phyloP scores from a whole-genome alignment of 306 rosid species.

The Inga laurina region DNA sequence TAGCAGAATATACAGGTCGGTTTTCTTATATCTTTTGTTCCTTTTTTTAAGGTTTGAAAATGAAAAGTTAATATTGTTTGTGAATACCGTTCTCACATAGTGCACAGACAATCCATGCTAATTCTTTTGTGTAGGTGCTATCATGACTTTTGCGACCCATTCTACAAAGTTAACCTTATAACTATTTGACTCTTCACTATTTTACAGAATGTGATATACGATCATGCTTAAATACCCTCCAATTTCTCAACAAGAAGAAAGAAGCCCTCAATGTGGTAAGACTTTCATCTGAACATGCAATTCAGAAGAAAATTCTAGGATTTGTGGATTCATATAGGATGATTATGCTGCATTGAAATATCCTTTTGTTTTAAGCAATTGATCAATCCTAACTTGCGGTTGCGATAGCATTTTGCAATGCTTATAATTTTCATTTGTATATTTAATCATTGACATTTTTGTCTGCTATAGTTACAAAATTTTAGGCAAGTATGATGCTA shows the following conservation, averaged over 20 bases:
- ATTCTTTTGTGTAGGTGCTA: constrained; percentile 8
- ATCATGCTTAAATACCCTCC: constrained; percentile 95
- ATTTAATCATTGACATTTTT: not conserved
- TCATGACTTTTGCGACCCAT: not conserved
- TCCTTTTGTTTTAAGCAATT: constrained; percentile 13
- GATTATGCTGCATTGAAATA: constrained; percentile 8
- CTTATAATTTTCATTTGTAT: not conserved
- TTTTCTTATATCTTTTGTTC: constrained; percentile 21
- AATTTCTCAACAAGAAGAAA: constrained; percentile 84
- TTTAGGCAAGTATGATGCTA: constrained; percentile 14
- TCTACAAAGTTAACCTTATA: constrained; percentile 20
- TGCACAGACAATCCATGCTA: not conserved
- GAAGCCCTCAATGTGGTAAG: constrained; percentile 82
- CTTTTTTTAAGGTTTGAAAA: constrained; percentile 21
- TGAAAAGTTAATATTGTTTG: constrained; percentile 17
- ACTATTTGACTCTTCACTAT: constrained; percentile 29
- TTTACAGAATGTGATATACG: constrained; percentile 92
- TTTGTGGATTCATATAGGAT: constrained; percentile 14
- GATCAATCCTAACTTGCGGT: not conserved
- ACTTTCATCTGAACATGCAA: constrained; percentile 13
- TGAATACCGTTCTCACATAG: not conserved
- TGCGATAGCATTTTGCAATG: constrained; percentile 13
- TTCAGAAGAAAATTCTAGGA: constrained; percentile 9
- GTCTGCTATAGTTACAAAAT: constrained; percentile 8
- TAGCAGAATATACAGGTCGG: constrained; percentile 84